Base-by-base conservation (phyloP, 371 early-diverging fungal species). In the Rhizomucor miehei region DNA sequence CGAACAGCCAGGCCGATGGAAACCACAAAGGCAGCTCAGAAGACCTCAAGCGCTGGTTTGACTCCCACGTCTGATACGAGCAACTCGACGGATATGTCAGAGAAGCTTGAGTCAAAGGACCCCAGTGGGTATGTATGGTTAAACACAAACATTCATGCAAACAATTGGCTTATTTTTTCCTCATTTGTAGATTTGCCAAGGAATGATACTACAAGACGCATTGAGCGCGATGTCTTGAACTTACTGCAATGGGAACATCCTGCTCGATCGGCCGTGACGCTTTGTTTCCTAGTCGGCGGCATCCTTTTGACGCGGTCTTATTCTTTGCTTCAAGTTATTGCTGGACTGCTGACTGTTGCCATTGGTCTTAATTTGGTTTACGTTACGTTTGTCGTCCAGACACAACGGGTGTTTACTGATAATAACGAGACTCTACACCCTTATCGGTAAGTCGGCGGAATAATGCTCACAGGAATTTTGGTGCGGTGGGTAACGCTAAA, bases 241-340 rank as follows among this genome's bases (percentile, higher is more conserved):
- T 49, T 74, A n/a, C 46, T 75, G 6, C 54, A 69, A 39, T 76
- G 77, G 77, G 54, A 65, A 37, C 62, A 69, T 19, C 77, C 77
- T 25, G 55, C 65, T 36, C 66, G 77, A 3, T 76, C 77, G 2
- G 68, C 56, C n/a, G 57, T 54, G 0, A 49, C 62, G 3, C 43
- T 76, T 17, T 57, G 35, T 14, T 9, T 61, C 1, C 51, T 63
- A 52, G 54, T 68, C 9, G 65, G 63, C 6, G 48, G 59, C 5
- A 63, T 73, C n/a, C 6, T 70, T 2, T 38, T 76, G 54, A 59
- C 71, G 34, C 62, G 69, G 3, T 65, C 59, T 44, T 76, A 76
- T 41, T 76, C 77, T 19, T 44, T 73, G 20, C 53, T 76, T 6
- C 73, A 76, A 49, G 52, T 76, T 8, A 48, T 54, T 23, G 54